Base-by-base conservation (phyloP, 176 grass and related monocot genomes). In the Carex cristatella region DNA sequence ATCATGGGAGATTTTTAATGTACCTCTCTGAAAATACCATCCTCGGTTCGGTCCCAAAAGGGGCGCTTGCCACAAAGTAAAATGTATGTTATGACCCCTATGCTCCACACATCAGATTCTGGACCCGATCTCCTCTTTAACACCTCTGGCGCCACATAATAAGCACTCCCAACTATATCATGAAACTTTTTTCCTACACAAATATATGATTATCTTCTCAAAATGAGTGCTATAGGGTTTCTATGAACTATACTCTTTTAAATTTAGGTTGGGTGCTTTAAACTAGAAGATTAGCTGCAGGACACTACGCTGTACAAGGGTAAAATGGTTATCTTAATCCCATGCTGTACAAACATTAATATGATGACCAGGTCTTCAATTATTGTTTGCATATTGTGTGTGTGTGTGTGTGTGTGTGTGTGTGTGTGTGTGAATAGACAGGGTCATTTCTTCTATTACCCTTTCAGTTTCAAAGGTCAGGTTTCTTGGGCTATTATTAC, bases 51-150 rank as follows among this genome's bases (percentile, higher is more conserved):
- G 84, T 99, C 93, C 96, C 96, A 99, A 94, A 99, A 99, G 16
- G 96, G 96, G 2, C 91, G 96, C 83, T 89, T 94, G 64, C 96
- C 96, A 92, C 96, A 99, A 28, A 99, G 93, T 85, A 99, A 87
- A 89, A 99, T 99, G 71, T 99, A 99, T 53, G 96, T 95, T 87
- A 99, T 99, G 27, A 99, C 96, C 65, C 96, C 96, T 92, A 99
- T 99, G 84, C 96, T 99, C 96, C 96, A 99, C 83, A 99, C 96
- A 80, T 99, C 96, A 14, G 96, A 99, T 71, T 95, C 93, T 55
- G 96, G 96, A 11, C 96, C 96, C 31, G 96, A 99, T 19, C 87
- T 81, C 0, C 96, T 88, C 83, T 95, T 99, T 83, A 99, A 77
- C 57, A 99, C 96, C 90, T 99, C 96, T 44, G 96, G 96, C 56